Percentiles rank a stretch among this genome's conserved stretches.
phyloP scores from a whole-genome alignment of 2,329 filamentous ascomycete species.

The Pseudogymnoascus sp. region DNA sequence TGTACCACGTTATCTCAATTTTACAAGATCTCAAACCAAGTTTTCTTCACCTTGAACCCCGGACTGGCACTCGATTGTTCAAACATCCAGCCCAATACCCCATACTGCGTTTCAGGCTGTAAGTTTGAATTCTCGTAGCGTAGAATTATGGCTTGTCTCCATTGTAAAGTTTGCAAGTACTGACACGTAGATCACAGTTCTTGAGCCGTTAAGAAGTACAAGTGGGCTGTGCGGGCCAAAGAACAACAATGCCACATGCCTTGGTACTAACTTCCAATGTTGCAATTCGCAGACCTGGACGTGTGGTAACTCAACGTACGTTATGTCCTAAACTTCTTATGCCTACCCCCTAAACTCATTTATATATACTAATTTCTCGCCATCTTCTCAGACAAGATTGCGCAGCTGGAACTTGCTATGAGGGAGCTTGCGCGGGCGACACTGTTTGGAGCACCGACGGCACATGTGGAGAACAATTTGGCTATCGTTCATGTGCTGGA shows the following conservation, averaged over 20 bases:
- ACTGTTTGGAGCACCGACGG: conserved; percentile 28
- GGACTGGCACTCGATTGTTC: no score
- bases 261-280: conserved; percentile 25
- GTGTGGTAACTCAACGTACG: conserved; percentile 25
- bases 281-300: conserved; percentile 29
- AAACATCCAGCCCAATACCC: no score
- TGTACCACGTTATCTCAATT: no score
- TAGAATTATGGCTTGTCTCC: no score
- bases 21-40: no score
- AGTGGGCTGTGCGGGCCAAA: conserved; percentile 28
- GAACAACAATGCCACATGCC: conserved; percentile 28
- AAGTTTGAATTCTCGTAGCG: conserved; percentile 11
- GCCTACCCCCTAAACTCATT: not conserved
- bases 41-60: no score
- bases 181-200: conserved; percentile 14
- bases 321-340: not conserved
- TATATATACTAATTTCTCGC: not conserved
- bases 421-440: conserved; percentile 27
- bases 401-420: conserved; percentile 27
- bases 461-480: conserved; percentile 27
- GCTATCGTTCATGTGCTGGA: conserved; percentile 25
- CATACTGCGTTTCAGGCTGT: conserved; percentile 27
- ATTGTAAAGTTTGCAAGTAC: not conserved
- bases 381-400: conserved; percentile 25
- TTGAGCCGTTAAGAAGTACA: conserved; percentile 21